Percentiles rank a stretch among this genome's conserved stretches.
phyloP scores from a whole-genome alignment of 192 early-diverging fungal genomes.

The Pilaira anomala region DNA sequence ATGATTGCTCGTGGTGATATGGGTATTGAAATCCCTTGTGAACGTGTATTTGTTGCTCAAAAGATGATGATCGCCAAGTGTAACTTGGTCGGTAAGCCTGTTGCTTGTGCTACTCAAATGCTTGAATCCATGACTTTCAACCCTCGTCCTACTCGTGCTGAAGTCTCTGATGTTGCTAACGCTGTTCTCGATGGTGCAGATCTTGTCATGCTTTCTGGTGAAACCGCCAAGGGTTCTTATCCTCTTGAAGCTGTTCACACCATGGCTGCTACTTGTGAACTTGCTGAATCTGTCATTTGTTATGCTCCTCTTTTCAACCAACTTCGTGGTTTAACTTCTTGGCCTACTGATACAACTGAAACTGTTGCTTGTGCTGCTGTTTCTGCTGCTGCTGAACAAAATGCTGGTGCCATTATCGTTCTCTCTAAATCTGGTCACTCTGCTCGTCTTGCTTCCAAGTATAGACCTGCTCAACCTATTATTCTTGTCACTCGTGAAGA shows the following conservation, averaged over 20 bases:
- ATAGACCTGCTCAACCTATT: conserved; percentile 86
- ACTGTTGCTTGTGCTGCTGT: conserved; percentile 86
- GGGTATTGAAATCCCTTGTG: conserved; percentile 92
- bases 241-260: conserved; percentile 83
- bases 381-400: conserved; percentile 69
- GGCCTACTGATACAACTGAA: conserved; percentile 82
- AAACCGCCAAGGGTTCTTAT: conserved; percentile 89
- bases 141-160: conserved; percentile 95
- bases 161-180: conserved; percentile 94
- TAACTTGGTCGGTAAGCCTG: conserved; percentile 90
- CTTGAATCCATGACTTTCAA: conserved; percentile 90
- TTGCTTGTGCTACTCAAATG: conserved; percentile 95
- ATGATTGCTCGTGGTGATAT: conserved; percentile 96
- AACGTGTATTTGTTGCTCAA: conserved; percentile 82
- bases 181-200: conserved; percentile 92
- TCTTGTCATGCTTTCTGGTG: conserved; percentile 94
- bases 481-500: conserved; percentile 75
- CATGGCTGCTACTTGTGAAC: conserved; percentile 59
- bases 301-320: conserved; percentile 89
- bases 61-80: conserved; percentile 98
- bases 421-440: conserved; percentile 83
- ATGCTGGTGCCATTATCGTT: conserved; percentile 82
- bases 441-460: conserved; percentile 83
- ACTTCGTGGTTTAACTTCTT: conserved; percentile 65
- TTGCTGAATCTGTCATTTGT: conserved; percentile 87